Conservation (phyloP, 192 early-diverging fungal species). For the Geranomyces michiganensis region DNA sequence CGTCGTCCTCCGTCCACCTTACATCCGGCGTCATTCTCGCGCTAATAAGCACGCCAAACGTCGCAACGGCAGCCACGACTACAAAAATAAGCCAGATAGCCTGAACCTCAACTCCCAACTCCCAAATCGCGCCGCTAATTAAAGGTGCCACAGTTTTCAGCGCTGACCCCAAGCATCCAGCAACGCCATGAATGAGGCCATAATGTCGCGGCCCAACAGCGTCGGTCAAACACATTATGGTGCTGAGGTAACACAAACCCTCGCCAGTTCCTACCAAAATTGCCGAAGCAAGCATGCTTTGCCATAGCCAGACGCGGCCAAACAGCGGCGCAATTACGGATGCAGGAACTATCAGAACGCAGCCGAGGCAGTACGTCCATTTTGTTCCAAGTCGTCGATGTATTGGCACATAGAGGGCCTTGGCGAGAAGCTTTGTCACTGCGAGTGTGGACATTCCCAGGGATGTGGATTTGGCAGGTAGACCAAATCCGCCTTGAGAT, state of each 20-base stretch:
- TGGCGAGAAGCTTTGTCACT: conserved; percentile 38
- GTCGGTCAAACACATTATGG: conserved; percentile 47
- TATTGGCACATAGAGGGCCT: conserved; percentile 39
- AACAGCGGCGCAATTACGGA: conserved; percentile 29
- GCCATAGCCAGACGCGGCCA: background rate
- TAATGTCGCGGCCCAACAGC: conserved; percentile 33
- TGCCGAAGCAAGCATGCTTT: conserved; percentile 23
- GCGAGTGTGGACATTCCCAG: conserved; percentile 33
- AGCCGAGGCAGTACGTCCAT: conserved; percentile 38
- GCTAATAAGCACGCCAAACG: conserved; percentile 12
- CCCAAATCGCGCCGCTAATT: conserved; percentile 34
- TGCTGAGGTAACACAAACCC: conserved; percentile 40
- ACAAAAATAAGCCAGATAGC: conserved; percentile 25
- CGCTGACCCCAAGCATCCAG: conserved; percentile 38
- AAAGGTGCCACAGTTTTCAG: conserved; percentile 41
- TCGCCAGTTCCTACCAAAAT: conserved; percentile 39
- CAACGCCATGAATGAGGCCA: conserved; percentile 47
- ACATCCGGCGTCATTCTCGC: conserved; percentile 15
- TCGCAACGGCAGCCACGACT: conserved; percentile 24
- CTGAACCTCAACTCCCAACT: conserved; percentile 10
- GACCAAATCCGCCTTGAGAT: conserved; percentile 34
- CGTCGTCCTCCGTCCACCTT: background rate
- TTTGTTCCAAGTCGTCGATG: conserved; percentile 38
- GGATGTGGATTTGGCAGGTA: conserved; percentile 28
- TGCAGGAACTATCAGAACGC: conserved; percentile 35